These are phyloP conservation scores for Parsonsia alboflavescens DNA, from an alignment of 257 asterid species.

Conservation along the genomic window DNA sequence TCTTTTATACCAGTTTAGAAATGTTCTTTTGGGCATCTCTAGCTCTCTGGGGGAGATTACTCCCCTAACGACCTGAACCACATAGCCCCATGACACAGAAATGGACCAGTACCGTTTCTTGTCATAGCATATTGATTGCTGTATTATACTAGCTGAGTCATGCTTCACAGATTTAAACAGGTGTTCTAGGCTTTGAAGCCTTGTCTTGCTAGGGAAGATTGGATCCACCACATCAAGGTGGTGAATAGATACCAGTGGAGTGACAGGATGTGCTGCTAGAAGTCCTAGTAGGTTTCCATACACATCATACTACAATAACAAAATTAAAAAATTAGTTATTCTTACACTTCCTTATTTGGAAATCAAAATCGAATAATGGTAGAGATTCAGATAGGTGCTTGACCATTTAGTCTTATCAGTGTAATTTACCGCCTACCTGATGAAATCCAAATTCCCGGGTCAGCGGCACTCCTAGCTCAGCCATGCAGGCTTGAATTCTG, in stretches of 20 bases:
- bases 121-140: slow-evolving; percentile 77
- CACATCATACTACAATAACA: slow-evolving; percentile 71
- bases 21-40: slow-evolving; percentile 77
- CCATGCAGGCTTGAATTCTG: slow-evolving; percentile 83
- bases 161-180: slow-evolving; percentile 48
- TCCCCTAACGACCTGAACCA: slow-evolving; percentile 66
- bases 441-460: slow-evolving; percentile 75
- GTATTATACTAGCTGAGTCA: slow-evolving; percentile 70
- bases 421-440: slow-evolving; percentile 41
- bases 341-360: neutral
- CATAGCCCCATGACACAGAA: slow-evolving; percentile 80
- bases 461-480: slow-evolving; percentile 85
- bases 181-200: slow-evolving; percentile 38
- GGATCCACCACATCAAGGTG: slow-evolving; percentile 89
- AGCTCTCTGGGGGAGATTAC: slow-evolving; percentile 68
- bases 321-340: neutral
- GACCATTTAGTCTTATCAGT: neutral
- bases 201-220: slow-evolving; percentile 50
- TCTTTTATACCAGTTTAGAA: slow-evolving; percentile 66
- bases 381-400: neutral
- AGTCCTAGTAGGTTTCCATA: slow-evolving; percentile 86
- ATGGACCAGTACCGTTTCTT: slow-evolving; percentile 61
- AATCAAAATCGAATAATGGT: neutral
- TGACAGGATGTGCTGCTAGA: slow-evolving; percentile 74
- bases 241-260: slow-evolving; percentile 81